These are phyloP conservation scores for Begonia masoniana DNA, from an alignment of 306 rosid genomes.

Conservation along the genomic window DNA sequence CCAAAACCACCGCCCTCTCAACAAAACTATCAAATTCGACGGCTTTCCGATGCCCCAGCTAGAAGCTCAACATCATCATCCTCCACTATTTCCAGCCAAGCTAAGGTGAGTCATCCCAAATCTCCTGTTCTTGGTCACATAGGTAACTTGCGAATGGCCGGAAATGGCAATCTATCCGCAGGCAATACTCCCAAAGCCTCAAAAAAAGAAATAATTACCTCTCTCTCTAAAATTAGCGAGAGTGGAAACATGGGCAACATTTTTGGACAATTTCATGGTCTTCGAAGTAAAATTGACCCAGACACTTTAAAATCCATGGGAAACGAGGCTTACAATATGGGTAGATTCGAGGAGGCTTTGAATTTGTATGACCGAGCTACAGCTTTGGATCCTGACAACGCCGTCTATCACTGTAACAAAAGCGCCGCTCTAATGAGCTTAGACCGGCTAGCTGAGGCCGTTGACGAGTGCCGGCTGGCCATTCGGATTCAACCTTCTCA, in stretches of 20 bases:
- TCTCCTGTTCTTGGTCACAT: conserved; percentile 13
- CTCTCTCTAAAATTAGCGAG: conserved; percentile 12
- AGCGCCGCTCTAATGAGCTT: conserved; percentile 72
- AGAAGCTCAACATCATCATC: conserved; percentile 61
- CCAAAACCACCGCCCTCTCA: conserved; percentile 10
- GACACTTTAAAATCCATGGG: conserved; percentile 73
- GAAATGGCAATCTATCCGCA: conserved; percentile 20
- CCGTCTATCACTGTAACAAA: conserved; percentile 65
- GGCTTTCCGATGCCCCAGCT: conserved; percentile 38
- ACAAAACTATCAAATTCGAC: conserved; percentile 20
- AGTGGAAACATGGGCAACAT: conserved; percentile 59
- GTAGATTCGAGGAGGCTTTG: conserved; percentile 62
- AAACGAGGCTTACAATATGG: conserved; percentile 66
- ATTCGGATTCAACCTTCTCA: conserved; percentile 61
- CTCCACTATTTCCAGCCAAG: background rate
- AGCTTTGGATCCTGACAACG: conserved; percentile 50
- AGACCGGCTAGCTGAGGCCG: conserved; percentile 45
- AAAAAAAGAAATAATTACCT: conserved; percentile 12
- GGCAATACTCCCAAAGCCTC: conserved; percentile 33
- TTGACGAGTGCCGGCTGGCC: conserved; percentile 63
- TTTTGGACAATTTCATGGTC: conserved; percentile 21
- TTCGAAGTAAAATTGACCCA: conserved; percentile 38
- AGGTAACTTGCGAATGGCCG: conserved; percentile 37
- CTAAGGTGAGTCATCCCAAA: too few relatives aligned
- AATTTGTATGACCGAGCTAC: conserved; percentile 61